These are phyloP conservation scores for Botrytis hyacinthi DNA, from an alignment of 2,329 filamentous ascomycete genomes.

Conservation along the genomic window DNA sequence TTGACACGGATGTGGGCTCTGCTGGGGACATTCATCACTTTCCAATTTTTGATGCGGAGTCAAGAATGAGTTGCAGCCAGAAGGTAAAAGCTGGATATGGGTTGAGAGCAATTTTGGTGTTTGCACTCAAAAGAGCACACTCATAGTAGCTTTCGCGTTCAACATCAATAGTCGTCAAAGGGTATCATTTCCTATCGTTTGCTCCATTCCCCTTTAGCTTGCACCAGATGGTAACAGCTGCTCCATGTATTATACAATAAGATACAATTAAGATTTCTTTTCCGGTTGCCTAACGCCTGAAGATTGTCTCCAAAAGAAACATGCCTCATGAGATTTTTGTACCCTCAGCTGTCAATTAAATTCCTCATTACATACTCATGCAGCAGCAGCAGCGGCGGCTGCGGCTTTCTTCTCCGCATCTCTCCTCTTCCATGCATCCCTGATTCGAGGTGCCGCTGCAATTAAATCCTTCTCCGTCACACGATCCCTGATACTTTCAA, in stretches of 20 bases:
- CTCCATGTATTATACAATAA: background rate
- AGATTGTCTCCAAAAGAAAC: background rate
- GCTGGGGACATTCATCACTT: background rate
- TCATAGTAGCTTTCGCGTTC: background rate
- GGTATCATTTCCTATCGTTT: conserved; percentile 10
- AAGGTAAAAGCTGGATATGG: background rate
- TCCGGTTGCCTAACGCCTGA: background rate
- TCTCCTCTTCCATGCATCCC: conserved; percentile 70
- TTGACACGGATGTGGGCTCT: background rate
- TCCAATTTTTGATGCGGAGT: accelerated
- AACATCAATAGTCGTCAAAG: background rate
- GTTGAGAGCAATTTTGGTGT: accelerated
- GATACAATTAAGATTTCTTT: background rate
- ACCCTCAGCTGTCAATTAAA: background rate
- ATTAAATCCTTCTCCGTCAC: conserved; percentile 82
- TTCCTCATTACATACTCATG: background rate
- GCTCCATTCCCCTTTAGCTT: background rate
- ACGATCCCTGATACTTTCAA: conserved; percentile 83
- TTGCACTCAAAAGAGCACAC: background rate
- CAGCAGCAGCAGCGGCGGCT: background rate
- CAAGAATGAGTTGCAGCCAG: background rate
- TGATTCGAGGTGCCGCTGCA: conserved; percentile 65
- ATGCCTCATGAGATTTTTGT: background rate
- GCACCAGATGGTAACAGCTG: too few species aligned
- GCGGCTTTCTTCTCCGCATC: conserved; percentile 26